A percentile compares a stretch with the other conserved stretches of the same genome.
Evolutionary conservation across 1,284 basidiomycete genomes (phyloP).

Genomic region (Pterulicium gracile): DNA sequence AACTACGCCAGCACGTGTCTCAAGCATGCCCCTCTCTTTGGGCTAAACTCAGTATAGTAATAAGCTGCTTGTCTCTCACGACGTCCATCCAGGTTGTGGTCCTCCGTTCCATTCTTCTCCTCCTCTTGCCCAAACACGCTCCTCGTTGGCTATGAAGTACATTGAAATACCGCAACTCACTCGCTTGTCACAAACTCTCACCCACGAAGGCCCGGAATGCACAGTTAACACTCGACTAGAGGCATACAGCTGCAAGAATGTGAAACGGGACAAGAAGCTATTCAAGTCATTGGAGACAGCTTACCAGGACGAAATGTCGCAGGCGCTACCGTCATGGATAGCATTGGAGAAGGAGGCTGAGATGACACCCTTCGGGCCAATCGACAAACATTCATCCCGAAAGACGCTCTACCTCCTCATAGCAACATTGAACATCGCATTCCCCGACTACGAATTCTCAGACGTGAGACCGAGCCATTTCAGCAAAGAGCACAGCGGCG

Average conservation of each 20-base stretch:
- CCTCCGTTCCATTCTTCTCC: too few relatives aligned
- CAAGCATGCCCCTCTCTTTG: too few relatives aligned
- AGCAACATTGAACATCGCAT: slow-evolving; percentile 92
- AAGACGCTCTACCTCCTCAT: slow-evolving; percentile 93
- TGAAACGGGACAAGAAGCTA: slow-evolving; percentile 94
- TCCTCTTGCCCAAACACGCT: too few relatives aligned
- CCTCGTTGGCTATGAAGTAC: slow-evolving; percentile 85
- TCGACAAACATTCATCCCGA: slow-evolving; percentile 65
- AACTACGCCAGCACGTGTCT: neutral
- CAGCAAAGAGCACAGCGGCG: slow-evolving; percentile 70
- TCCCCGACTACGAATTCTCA: slow-evolving; percentile 96
- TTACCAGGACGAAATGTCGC: slow-evolving; percentile 68
- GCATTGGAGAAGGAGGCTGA: slow-evolving; percentile 55
- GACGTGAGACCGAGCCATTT: slow-evolving; percentile 90
- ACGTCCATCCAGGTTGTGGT: too few relatives aligned
- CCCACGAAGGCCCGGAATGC: slow-evolving; percentile 81
- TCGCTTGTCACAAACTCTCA: slow-evolving; percentile 74
- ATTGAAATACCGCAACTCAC: slow-evolving; percentile 79
- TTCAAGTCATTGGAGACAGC: slow-evolving; percentile 86
- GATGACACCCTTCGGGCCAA: slow-evolving; percentile 69
- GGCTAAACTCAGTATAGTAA: too few relatives aligned
- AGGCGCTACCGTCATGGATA: slow-evolving; percentile 62
- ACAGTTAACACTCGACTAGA: slow-evolving; percentile 90
- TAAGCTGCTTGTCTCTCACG: too few relatives aligned
- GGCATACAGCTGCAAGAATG: slow-evolving; percentile 96